Percentiles rank a stretch among this genome's conserved stretches.
These are phyloP conservation scores for Pisolithus marmoratus DNA, from an alignment of 768 basidiomycete species.

Conservation along the genomic window DNA sequence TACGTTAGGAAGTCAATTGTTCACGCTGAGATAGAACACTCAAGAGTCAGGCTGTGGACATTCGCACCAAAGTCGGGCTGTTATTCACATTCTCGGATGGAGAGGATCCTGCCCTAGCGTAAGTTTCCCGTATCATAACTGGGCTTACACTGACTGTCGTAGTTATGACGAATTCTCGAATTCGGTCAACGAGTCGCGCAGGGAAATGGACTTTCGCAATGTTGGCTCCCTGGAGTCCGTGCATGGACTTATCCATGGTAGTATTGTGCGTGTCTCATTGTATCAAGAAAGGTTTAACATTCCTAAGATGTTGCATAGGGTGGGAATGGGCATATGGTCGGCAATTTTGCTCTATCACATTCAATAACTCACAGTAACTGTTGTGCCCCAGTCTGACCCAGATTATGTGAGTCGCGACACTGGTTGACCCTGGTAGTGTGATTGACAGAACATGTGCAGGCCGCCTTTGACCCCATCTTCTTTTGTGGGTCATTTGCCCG, in stretches of 20 bases:
- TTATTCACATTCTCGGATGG: background rate
- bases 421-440: background rate
- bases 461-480: constrained; percentile 23
- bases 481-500: constrained; percentile 11
- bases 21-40: background rate
- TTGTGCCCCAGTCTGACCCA: constrained; percentile 7
- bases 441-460: constrained; percentile 5
- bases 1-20: background rate
- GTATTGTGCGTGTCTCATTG: background rate
- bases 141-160: too few relatives aligned
- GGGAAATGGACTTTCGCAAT: background rate
- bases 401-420: constrained; percentile 16
- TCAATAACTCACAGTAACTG: background rate
- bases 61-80: background rate
- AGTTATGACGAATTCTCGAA: background rate
- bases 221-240: background rate
- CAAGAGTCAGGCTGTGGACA: background rate
- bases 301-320: constrained; percentile 5
- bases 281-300: too few relatives aligned
- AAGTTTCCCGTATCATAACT: background rate
- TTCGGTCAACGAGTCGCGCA: background rate
- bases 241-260: background rate
- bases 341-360: background rate
- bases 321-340: constrained; percentile 24
- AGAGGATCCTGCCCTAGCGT: background rate